phyloP scores from a whole-genome alignment of 805 yeast genomes.

The Candida andamanensis region DNA sequence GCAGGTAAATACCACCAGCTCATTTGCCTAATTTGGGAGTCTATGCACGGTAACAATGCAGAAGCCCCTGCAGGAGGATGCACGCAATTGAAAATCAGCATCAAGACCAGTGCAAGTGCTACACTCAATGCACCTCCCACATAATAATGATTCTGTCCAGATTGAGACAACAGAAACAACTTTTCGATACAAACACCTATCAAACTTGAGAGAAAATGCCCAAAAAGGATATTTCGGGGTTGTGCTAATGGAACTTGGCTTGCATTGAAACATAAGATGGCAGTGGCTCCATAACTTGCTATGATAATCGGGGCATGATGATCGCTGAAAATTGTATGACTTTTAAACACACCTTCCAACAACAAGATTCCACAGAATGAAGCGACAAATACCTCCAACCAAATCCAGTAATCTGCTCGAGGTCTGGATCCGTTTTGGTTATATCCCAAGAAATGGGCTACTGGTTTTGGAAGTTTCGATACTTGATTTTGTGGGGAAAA shows the following conservation, averaged over 20 bases:
- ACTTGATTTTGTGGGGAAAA: slow-evolving; percentile 24
- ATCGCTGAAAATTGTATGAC: slow-evolving; percentile 31
- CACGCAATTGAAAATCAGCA: slow-evolving; percentile 50
- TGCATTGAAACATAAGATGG: slow-evolving; percentile 54
- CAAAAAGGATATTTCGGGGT: slow-evolving; percentile 54
- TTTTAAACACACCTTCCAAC: slow-evolving; percentile 43
- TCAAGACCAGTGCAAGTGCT: slow-evolving; percentile 46
- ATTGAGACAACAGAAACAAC: slow-evolving; percentile 42
- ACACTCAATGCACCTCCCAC: slow-evolving; percentile 55
- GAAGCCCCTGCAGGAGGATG: slow-evolving; percentile 76
- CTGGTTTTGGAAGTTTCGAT: slow-evolving; percentile 25
- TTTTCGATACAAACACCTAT: slow-evolving; percentile 53
- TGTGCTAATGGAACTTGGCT: slow-evolving; percentile 57
- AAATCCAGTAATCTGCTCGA: slow-evolving; percentile 34
- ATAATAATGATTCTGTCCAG: slow-evolving; percentile 47
- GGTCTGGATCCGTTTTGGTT: slow-evolving; percentile 16
- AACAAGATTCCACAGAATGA: slow-evolving; percentile 43
- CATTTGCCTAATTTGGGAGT: slow-evolving; percentile 39
- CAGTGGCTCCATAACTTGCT: slow-evolving; percentile 60
- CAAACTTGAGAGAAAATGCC: slow-evolving; percentile 50
- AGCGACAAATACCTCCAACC: slow-evolving; percentile 44
- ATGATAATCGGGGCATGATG: slow-evolving; percentile 46
- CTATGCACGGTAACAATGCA: slow-evolving; percentile 53
- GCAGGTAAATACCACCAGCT: slow-evolving; percentile 65
- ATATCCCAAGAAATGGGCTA: slow-evolving; percentile 38